Evolutionary conservation across 179 eudicot genomes (phyloP).

Genomic region (Silene vulgaris): DNA sequence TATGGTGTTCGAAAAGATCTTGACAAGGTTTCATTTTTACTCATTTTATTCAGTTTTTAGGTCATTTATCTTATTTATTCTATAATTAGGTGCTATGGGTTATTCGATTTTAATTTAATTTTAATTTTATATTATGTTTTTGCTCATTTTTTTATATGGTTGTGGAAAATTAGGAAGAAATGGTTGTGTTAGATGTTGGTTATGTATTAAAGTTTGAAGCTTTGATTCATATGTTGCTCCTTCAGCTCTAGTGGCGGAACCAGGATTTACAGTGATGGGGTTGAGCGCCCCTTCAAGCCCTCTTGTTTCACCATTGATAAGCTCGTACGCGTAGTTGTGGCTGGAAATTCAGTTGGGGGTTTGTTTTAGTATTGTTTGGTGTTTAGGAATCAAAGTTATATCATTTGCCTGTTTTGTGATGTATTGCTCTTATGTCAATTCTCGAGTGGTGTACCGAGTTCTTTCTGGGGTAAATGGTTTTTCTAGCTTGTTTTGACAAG

Average conservation of each 20-base stretch:
- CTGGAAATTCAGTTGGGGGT: too few relatives aligned
- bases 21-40: conserved; percentile 24
- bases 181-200: neutral
- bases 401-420: neutral
- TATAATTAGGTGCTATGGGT: neutral
- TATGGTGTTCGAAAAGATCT: conserved; percentile 32
- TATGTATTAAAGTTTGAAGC: neutral
- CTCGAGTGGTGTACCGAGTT: neutral
- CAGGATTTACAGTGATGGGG: too few relatives aligned
- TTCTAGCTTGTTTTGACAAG: neutral
- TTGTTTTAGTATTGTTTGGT: too few relatives aligned
- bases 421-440: neutral
- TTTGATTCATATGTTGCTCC: neutral
- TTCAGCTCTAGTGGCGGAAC: neutral
- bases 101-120: too few relatives aligned
- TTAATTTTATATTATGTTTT: too few relatives aligned
- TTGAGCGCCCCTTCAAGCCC: too few relatives aligned
- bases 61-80: neutral
- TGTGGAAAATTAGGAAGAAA: neutral
- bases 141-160: neutral
- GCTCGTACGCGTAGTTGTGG: too few relatives aligned
- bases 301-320: too few relatives aligned
- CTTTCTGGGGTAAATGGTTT: neutral
- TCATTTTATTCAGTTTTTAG: neutral
- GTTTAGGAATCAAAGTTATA: neutral